Evolutionary conservation across 441 rosid species (phyloP), one percentile per base, ranked within the genome.

Genomic region (Populus hybrid): DNA sequence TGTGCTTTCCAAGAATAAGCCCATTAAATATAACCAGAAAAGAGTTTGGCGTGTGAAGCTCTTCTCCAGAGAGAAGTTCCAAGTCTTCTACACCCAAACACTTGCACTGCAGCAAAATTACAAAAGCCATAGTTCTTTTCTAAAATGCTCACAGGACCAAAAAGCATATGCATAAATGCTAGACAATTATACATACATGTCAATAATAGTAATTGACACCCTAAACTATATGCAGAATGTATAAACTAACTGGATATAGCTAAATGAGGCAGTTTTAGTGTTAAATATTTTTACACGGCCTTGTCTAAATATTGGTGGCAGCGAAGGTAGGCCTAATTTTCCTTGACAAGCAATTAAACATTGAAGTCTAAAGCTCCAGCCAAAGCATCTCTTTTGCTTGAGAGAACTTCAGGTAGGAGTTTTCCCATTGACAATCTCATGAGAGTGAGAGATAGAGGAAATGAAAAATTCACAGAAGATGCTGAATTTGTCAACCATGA

Each of bases 1-100:
- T 87, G 81, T 94, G 98, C 85, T 94, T 96, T 77, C 99, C 99
- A 77, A 94, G 93, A 76, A 96, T 94, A 73, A 91, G 92, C 82
- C 99, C 99, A 80, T 96, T 96, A 42, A 91, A 76, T 76, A 92
- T 91, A 81, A 94, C 94, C 78, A 96, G 82, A 82, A 83, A 96
- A 75, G 99, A 92, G 84, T 89, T 83, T 73, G 96, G 92, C 34
- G 87, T 82, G 77, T 94, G 99, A 81, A 96, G 98, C 89, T 94
- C 99, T 83, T 91, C 96, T 75, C 89, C 97, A 75, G 99, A 92
- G 28, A 87, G 91, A 82, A 84, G 83, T 80, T 89, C 95, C 86
- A 96, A 84, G 85, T 91, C 95, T 79, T 91, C 91, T 16, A 96
- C 95, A 6, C 99, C 99, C 89, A 94, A 84, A 78, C 86, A 86